A percentile compares a stretch with the other conserved stretches of the same genome.
Conservation (phyloP, 2,329 filamentous ascomycete genomes). For the Parascedosporium putredinis region DNA sequence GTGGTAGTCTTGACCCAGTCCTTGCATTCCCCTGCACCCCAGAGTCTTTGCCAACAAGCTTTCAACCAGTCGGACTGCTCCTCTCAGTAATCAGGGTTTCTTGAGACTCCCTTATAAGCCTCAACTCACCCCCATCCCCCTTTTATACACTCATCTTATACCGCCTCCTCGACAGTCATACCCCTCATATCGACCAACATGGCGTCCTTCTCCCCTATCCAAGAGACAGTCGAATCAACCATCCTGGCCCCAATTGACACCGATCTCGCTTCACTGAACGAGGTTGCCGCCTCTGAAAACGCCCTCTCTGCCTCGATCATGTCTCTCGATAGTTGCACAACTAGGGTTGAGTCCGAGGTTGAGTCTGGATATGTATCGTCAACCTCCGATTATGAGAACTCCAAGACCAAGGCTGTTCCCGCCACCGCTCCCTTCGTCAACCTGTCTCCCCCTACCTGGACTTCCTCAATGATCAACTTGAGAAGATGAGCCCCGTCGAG, state of each 20-base stretch:
- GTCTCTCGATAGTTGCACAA: slow-evolving; percentile 11
- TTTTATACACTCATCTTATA: neutral
- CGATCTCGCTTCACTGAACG: neutral
- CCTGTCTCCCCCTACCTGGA: slow-evolving; percentile 83
- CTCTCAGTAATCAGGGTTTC: neutral
- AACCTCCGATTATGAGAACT: slow-evolving; percentile 28
- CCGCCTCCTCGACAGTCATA: neutral
- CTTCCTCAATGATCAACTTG: slow-evolving; percentile 82
- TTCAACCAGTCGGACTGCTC: neutral
- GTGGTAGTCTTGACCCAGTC: neutral
- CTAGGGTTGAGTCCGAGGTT: slow-evolving; percentile 28
- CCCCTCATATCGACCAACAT: neutral
- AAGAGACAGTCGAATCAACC: neutral
- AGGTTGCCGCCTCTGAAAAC: neutral
- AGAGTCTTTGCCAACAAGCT: neutral
- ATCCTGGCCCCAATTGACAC: neutral
- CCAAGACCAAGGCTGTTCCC: slow-evolving; percentile 15
- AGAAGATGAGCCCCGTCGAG: slow-evolving; percentile 79
- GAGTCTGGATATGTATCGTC: slow-evolving; percentile 81
- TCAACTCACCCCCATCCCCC: neutral
- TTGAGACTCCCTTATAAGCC: neutral
- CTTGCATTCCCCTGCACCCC: neutral
- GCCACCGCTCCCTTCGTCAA: slow-evolving; percentile 52
- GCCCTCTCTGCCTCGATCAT: slow-evolving; percentile 9
- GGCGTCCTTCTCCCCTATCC: neutral